phyloP scores from a whole-genome alignment of 192 early-diverging fungal genomes.

The Linderina pennispora region DNA sequence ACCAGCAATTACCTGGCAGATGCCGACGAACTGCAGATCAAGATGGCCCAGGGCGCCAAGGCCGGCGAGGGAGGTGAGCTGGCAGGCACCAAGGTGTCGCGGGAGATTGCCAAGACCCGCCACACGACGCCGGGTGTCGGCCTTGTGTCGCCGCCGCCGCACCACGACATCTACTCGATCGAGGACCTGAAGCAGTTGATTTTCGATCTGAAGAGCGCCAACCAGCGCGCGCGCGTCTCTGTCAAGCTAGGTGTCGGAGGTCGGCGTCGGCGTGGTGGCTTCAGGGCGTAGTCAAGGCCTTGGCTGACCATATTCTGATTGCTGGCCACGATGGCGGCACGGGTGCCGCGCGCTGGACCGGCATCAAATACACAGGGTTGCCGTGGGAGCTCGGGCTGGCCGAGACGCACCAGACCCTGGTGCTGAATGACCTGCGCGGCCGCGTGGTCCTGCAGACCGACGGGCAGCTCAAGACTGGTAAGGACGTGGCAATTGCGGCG shows the following conservation, averaged over 20 bases:
- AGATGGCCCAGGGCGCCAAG: constrained; percentile 99
- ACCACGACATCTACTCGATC: constrained; percentile 99
- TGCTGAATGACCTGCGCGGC: constrained; percentile 93
- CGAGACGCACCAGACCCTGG: constrained; percentile 99
- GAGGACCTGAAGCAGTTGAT: constrained; percentile 99
- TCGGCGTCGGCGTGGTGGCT: constrained; percentile 96
- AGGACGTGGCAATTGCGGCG: constrained; percentile 95
- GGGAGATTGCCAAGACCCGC: constrained; percentile 76
- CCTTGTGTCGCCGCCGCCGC: constrained; percentile 94
- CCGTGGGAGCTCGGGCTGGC: constrained; percentile 99
- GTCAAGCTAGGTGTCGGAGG: constrained; percentile 98
- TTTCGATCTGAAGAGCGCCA: constrained; percentile 95
- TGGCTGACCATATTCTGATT: constrained; percentile 92
- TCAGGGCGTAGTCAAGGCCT: constrained; percentile 95
- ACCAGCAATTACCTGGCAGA: constrained; percentile 92
- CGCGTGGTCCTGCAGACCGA: constrained; percentile 96
- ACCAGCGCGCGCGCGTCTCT: constrained; percentile 83
- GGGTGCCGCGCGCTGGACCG: constrained; percentile 94
- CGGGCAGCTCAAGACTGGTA: constrained; percentile 96
- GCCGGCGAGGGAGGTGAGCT: constrained; percentile 95
- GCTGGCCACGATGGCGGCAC: constrained; percentile 98
- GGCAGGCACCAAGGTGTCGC: constrained; percentile 66
- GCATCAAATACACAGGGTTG: constrained; percentile 97
- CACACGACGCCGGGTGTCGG: constrained; percentile 95
- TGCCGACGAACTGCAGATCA: constrained; percentile 97